A percentile compares a stretch with the other conserved stretches of the same genome.
phyloP scores from a whole-genome alignment of 768 basidiomycete genomes.

The Tylopilus sp. region DNA sequence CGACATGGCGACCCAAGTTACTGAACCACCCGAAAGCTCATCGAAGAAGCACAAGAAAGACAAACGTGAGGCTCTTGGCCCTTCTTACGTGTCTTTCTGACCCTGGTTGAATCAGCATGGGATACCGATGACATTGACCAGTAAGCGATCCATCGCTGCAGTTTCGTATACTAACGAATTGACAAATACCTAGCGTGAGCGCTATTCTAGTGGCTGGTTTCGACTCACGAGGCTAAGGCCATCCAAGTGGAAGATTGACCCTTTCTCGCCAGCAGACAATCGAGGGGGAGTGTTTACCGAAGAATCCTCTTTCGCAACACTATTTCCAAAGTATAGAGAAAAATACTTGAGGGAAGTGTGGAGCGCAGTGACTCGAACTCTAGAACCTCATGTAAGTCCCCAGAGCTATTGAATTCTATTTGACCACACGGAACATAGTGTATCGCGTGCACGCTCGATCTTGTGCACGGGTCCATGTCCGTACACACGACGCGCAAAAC shows the following conservation, averaged over 20 bases:
- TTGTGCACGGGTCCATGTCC: conserved; percentile 96
- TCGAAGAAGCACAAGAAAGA: conserved; percentile 92
- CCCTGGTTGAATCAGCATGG: conserved; percentile 65
- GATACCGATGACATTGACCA: conserved; percentile 99
- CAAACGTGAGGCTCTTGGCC: conserved; percentile 65
- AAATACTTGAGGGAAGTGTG: conserved; percentile 94
- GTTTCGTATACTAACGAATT: conserved; percentile 1
- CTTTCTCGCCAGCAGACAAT: conserved; percentile 73
- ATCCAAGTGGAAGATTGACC: conserved; percentile 81
- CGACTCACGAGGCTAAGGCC: conserved; percentile 11
- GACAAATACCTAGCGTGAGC: conserved; percentile 42
- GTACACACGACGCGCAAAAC: conserved; percentile 97
- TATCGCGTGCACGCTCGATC: conserved; percentile 85
- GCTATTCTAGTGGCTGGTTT: background rate
- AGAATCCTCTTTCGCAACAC: conserved; percentile 96
- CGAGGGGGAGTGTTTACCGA: conserved; percentile 83
- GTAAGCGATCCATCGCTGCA: conserved; percentile 48
- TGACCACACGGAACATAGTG: conserved; percentile 47
- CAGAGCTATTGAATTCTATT: conserved; percentile 12
- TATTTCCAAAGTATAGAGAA: conserved; percentile 98
- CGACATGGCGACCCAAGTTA: conserved; percentile 24
- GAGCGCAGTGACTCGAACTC: conserved; percentile 81
- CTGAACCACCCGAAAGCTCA: conserved; percentile 57
- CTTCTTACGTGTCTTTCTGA: conserved; percentile 5
- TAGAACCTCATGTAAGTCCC: conserved; percentile 69